Percentiles rank a stretch among this genome's conserved stretches.
These are phyloP conservation scores for Ustilago lituana DNA, from an alignment of 1,284 basidiomycete genomes.

Conservation along the genomic window DNA sequence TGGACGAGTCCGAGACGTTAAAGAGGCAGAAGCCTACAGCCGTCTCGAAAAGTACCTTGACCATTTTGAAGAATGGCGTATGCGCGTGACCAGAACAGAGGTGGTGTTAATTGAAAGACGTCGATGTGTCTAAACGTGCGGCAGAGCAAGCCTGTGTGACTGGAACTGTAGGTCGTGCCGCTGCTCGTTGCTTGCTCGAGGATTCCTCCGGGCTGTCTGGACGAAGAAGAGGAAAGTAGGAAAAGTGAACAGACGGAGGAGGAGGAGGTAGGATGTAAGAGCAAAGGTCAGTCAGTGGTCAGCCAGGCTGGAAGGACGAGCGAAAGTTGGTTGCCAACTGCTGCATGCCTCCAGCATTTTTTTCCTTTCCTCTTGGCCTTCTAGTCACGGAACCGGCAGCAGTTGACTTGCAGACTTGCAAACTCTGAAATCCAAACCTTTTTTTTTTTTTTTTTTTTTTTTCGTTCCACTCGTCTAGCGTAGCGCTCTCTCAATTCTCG, in stretches of 20 bases:
- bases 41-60: constrained; percentile 67
- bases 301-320: constrained; percentile 6
- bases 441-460: constrained; percentile 1
- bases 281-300: not conserved
- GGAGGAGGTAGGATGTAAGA: not conserved
- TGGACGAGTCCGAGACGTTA: constrained; percentile 90
- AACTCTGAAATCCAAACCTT: constrained; percentile 6
- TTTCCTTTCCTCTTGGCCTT: constrained; percentile 8
- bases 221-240: not conserved
- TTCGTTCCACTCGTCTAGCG: constrained; percentile 3
- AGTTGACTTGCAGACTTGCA: constrained; percentile 5
- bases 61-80: constrained; percentile 48
- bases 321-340: not conserved
- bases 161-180: not conserved
- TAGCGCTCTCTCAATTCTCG: no score
- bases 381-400: not conserved
- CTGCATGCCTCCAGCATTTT: constrained; percentile 13
- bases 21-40: constrained; percentile 89
- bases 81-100: not conserved
- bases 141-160: not conserved
- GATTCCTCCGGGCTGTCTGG: not conserved
- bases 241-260: constrained; percentile 1
- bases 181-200: constrained; percentile 4
- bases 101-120: no score
- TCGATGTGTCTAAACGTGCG: no score